Evolutionary conservation across 2,329 filamentous ascomycete genomes (phyloP), one percentile per base, ranked within the genome.

Genomic region (Colletotrichum somersetense): DNA sequence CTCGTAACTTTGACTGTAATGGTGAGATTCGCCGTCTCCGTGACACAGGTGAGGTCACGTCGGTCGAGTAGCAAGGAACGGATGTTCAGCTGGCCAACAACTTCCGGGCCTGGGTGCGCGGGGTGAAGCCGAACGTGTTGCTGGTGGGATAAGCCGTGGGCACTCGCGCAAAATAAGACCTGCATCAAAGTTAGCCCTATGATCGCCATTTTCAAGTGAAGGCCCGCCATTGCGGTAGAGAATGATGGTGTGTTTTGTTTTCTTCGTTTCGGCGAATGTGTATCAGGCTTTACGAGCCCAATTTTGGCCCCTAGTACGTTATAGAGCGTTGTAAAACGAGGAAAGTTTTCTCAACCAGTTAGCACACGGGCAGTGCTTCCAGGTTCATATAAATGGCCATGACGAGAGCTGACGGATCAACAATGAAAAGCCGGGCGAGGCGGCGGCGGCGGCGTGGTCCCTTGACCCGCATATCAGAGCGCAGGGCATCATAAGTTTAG

Each of bases 21-120:
- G 35, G 70, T 72, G 2, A 64, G 26, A 26, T 72, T 72, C 2
- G 70, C 62, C 46, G 70, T 72, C 56, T 72, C 70, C 26, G 70
- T 72, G 3, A 72, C 33, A 42, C 70, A 72, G 33, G 66, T 61
- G 30, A 64, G 40, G 38, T 72, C 70, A 33, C 70, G 70, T 30
- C 14, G 55, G 23, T 70, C 70, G 18, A 70, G 70, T 12, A 72
- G 46, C 16, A 67, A 38, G 16, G 70, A 38, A 12, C 40, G 70
- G 14, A 72, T 75, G 10, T 18, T 48, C 42, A 64, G 55, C 20
- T 56, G 42, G 5, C 52, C 42, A 23, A 57, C 40, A 23, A 40
- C 50, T 77, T 77, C 33, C 76, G 76, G n/a, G 10, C 48, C 69
- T 26, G 46, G 53, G 33, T 63, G 66, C 20, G 66, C 30, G 33